Conservation (phyloP, 176 grass and related monocot species). For the Dendrocalamus sinicus region DNA sequence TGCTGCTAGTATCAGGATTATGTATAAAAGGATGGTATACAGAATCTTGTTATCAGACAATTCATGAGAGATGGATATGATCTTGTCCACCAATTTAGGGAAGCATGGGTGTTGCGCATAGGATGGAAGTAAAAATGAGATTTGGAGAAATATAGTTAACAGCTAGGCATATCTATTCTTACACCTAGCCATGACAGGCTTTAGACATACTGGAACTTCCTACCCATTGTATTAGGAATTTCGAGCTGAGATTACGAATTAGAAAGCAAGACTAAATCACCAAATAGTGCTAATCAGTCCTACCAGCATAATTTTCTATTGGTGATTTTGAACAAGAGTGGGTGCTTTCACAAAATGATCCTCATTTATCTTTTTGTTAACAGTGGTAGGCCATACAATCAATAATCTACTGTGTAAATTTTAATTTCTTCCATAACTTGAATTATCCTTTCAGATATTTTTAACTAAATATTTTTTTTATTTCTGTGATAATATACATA, state of each 20-base stretch:
- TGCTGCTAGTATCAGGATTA: not conserved
- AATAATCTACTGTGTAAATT: not conserved
- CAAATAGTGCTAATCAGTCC: not conserved
- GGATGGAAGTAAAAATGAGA: not conserved
- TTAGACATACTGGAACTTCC: not conserved
- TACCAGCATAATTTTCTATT: not conserved
- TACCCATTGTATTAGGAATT: conserved; percentile 12
- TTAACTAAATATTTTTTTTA: not conserved
- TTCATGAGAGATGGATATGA: not conserved
- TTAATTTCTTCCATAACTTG: not conserved
- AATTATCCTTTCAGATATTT: not conserved
- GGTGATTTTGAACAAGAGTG: not conserved
- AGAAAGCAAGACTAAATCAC: not conserved
- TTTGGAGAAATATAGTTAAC: not conserved
- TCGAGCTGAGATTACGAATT: not conserved
- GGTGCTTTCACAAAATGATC: not conserved
- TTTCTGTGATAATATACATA: not conserved
- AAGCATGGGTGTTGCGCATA: too few relatives aligned
- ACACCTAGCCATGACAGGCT: not conserved
- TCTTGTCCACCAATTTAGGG: not conserved
- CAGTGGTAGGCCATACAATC: not conserved
- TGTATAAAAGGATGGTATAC: conserved; percentile 19
- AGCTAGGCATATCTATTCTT: not conserved
- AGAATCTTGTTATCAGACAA: not conserved
- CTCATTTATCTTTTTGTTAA: not conserved